Conservation (phyloP, 495 filamentous ascomycete genomes). For the Penicillium chermesinum region DNA sequence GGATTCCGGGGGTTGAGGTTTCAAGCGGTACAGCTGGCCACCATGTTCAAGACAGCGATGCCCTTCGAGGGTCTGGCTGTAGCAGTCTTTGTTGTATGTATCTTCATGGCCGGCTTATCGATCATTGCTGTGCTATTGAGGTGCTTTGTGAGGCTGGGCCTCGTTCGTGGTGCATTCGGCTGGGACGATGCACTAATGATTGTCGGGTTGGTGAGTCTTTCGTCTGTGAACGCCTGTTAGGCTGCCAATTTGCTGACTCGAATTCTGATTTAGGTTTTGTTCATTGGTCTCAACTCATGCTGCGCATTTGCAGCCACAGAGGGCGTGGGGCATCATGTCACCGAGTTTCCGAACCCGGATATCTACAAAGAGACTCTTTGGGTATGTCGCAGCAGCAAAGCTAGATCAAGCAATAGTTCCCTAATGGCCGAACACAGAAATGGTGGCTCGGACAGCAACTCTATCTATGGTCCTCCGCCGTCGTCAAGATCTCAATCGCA, state of each 20-base stretch:
- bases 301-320: slow-evolving; percentile 13
- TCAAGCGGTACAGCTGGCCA: background rate
- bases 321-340: slow-evolving; percentile 16
- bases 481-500: slow-evolving; percentile 30
- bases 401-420: too few species aligned
- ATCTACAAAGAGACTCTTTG: slow-evolving; percentile 11
- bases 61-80: slow-evolving; percentile 6
- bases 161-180: slow-evolving; percentile 21
- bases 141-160: slow-evolving; percentile 21
- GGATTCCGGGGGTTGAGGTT: background rate
- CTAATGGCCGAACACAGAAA: background rate
- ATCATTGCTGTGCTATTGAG: slow-evolving; percentile 18
- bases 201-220: slow-evolving; percentile 11
- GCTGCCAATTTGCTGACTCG: background rate
- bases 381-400: too few species aligned
- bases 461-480: slow-evolving; percentile 21
- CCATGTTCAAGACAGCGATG: background rate
- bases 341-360: slow-evolving; percentile 10
- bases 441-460: slow-evolving; percentile 24
- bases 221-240: background rate
- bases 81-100: slow-evolving; percentile 16
- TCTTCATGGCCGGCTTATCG: slow-evolving; percentile 16
- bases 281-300: slow-evolving; percentile 7
- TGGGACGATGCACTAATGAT: slow-evolving; percentile 29
- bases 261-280: slow-evolving; percentile 3